Conservation (phyloP, 495 filamentous ascomycete species). For the Aspergillus incahuasiensis region DNA sequence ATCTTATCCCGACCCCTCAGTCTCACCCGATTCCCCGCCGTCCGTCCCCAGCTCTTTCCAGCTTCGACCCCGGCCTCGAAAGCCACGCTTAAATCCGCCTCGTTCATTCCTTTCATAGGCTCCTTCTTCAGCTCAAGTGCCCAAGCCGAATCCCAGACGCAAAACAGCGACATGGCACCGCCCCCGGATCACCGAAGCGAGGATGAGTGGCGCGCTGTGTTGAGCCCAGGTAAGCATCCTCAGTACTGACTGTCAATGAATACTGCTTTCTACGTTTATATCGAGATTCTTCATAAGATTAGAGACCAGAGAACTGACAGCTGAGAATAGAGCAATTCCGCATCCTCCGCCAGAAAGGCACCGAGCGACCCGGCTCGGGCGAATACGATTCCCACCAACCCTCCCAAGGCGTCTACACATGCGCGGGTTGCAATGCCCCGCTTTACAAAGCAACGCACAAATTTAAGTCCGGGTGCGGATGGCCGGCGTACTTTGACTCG, state of each 20-base stretch:
- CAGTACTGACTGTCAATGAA: background rate
- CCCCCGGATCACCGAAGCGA: constrained; percentile 75
- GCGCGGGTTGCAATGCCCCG: constrained; percentile 79
- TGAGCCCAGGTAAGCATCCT: constrained; percentile 58
- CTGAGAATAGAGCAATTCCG: constrained; percentile 85
- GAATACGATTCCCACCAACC: constrained; percentile 84
- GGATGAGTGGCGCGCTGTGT: constrained; percentile 82
- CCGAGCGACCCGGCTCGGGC: constrained; percentile 73
- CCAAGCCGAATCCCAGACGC: constrained; percentile 26
- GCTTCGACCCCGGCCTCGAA: constrained; percentile 28
- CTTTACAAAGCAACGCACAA: constrained; percentile 89
- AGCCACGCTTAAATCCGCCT: constrained; percentile 52
- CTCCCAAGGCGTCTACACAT: constrained; percentile 70
- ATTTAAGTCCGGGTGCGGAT: constrained; percentile 93
- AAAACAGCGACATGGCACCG: constrained; percentile 60
- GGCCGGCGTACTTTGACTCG: constrained; percentile 95
- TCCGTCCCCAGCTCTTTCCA: constrained; percentile 19
- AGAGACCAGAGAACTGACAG: background rate
- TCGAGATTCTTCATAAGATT: background rate
- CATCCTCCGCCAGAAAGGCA: constrained; percentile 84
- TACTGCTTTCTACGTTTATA: background rate
- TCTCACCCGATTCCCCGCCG: constrained; percentile 17
- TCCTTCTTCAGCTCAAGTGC: constrained; percentile 67
- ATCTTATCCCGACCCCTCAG: constrained; percentile 32
- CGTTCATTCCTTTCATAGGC: constrained; percentile 70